A percentile compares a stretch with the other conserved stretches of the same genome.
phyloP scores from a whole-genome alignment of 805 yeast species.

The Myxozyma monticola region DNA sequence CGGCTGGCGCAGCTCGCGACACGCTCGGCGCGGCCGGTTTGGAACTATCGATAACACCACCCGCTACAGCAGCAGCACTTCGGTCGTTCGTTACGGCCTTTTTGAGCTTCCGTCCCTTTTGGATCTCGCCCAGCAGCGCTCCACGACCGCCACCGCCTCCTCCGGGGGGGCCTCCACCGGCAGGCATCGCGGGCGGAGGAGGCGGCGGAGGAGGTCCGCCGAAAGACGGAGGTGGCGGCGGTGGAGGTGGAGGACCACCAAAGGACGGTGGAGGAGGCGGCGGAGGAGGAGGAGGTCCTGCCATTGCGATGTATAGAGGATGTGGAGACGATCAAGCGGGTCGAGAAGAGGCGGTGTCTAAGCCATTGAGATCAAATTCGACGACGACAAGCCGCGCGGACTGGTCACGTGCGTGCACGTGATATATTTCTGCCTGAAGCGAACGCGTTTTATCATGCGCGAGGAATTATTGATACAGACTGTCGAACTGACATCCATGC shows the following conservation, averaged over 20 bases:
- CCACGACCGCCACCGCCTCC: constrained; percentile 19
- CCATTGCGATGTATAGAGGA: no score
- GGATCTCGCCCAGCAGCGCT: constrained; percentile 74
- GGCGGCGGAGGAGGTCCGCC: constrained; percentile 30
- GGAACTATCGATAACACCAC: constrained; percentile 38
- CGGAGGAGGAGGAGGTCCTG: constrained; percentile 22
- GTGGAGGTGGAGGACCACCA: constrained; percentile 32
- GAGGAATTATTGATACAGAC: no score
- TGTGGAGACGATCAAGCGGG: background rate
- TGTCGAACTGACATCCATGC: no score
- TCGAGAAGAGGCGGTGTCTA: no score
- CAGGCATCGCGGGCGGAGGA: constrained; percentile 20
- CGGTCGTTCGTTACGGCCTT: constrained; percentile 67
- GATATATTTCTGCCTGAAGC: no score
- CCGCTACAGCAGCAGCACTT: constrained; percentile 56
- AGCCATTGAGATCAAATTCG: no score
- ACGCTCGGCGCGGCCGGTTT: constrained; percentile 17
- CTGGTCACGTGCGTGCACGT: no score
- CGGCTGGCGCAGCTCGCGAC: constrained; percentile 29
- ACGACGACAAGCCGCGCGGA: no score
- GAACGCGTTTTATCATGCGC: no score
- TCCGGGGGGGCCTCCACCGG: constrained; percentile 25
- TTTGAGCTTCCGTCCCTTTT: constrained; percentile 63
- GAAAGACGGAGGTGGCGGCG: constrained; percentile 30
- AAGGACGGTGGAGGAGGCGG: constrained; percentile 10